phyloP scores from a whole-genome alignment of 2,329 filamentous ascomycete species.

The Ophidiomyces ophidiicola region DNA sequence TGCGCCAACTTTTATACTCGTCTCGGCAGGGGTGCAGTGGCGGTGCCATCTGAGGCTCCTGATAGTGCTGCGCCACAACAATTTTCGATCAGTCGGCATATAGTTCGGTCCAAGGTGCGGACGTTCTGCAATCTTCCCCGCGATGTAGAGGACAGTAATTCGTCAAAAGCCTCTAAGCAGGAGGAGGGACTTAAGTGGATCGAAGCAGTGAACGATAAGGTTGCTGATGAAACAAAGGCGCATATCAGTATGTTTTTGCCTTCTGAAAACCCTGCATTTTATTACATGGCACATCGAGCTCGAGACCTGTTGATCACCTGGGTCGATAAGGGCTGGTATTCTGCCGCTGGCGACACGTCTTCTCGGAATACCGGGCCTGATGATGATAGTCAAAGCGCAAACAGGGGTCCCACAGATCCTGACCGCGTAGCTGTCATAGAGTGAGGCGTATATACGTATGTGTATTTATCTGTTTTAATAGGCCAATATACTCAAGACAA shows the following conservation, averaged over 20 bases:
- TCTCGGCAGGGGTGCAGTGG: constrained; percentile 54
- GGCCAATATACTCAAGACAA: no score
- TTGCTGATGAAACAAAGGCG: constrained; percentile 63
- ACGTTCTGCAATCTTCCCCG: constrained; percentile 81
- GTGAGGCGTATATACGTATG: no score
- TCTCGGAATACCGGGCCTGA: no score
- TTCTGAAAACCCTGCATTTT: constrained; percentile 35
- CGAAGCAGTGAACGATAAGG: constrained; percentile 64
- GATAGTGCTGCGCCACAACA: constrained; percentile 19
- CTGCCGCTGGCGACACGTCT: neutral
- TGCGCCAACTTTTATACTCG: constrained; percentile 82
- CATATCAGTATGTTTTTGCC: constrained; percentile 49
- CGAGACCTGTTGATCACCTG: constrained; percentile 29
- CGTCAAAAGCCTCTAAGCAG: constrained; percentile 31
- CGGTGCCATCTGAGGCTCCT: constrained; percentile 19
- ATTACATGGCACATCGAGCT: constrained; percentile 28
- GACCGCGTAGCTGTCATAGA: no score
- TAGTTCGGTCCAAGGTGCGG: constrained; percentile 46
- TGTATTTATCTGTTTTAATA: no score
- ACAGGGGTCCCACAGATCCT: no score
- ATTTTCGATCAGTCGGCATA: constrained; percentile 26
- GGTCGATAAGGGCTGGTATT: constrained; percentile 32
- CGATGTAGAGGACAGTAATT: constrained; percentile 29
- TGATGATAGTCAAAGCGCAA: neutral
- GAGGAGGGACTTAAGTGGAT: constrained; percentile 40